Conservation (phyloP, 2,329 filamentous ascomycete genomes). For the Amauroascus verrucosus region DNA sequence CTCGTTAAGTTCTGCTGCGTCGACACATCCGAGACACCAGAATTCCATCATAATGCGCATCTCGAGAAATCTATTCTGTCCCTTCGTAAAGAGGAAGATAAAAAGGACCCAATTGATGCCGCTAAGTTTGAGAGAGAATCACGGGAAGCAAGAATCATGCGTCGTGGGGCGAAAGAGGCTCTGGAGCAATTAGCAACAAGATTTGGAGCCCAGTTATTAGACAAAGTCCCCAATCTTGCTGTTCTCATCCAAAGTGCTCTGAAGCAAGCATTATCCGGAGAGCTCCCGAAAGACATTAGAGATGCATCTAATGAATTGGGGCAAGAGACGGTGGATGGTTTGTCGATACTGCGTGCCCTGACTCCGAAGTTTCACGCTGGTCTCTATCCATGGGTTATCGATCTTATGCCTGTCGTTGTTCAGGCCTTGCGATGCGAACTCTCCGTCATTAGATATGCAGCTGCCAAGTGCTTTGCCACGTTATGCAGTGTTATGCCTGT, state of each 20-base stretch:
- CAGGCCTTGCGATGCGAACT: slow-evolving; percentile 78
- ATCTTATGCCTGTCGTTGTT: slow-evolving; percentile 73
- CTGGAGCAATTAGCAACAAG: slow-evolving; percentile 73
- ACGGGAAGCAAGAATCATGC: slow-evolving; percentile 76
- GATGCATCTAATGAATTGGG: slow-evolving; percentile 67
- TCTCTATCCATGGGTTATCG: slow-evolving; percentile 69
- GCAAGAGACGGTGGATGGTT: slow-evolving; percentile 84
- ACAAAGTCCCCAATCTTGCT: slow-evolving; percentile 73
- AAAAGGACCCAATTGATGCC: slow-evolving; percentile 82
- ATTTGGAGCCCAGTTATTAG: slow-evolving; percentile 68
- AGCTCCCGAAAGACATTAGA: slow-evolving; percentile 61
- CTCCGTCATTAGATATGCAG: slow-evolving; percentile 90
- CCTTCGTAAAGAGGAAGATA: slow-evolving; percentile 92
- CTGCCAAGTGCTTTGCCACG: slow-evolving; percentile 93
- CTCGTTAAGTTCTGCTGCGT: slow-evolving; percentile 96
- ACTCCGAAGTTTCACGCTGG: slow-evolving; percentile 74
- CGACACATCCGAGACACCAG: slow-evolving; percentile 93
- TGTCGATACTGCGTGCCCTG: slow-evolving; percentile 85
- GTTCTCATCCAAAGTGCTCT: slow-evolving; percentile 74
- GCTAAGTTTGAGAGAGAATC: slow-evolving; percentile 83
- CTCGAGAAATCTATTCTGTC: slow-evolving; percentile 78
- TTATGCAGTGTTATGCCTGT: slow-evolving; percentile 95
- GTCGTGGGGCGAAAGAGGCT: slow-evolving; percentile 87
- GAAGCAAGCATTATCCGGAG: slow-evolving; percentile 58
- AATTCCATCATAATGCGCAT: slow-evolving; percentile 72